Base-by-base conservation (phyloP, 108 stramenopile species). In the Nitzschia sp. region DNA sequence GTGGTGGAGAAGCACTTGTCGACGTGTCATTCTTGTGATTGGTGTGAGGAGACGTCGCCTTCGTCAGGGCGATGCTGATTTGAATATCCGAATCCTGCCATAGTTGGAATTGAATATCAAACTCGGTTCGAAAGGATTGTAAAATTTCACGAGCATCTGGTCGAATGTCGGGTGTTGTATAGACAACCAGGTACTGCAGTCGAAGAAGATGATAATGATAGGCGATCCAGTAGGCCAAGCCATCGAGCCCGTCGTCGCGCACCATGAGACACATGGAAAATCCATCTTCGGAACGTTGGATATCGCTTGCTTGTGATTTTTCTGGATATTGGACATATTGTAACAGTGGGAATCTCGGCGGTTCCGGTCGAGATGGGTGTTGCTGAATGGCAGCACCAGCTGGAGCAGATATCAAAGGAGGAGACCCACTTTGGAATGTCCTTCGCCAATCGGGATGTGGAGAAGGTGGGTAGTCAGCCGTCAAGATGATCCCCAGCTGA, bases 141-240 rank as follows among this genome's bases (percentile, higher is more conserved):
- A 86, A 70, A 11, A 86, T 70, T 11, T 50, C 65, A 0, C 19
- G 51, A 0, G 79, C 73, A 1, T 63, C 63, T 21, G 69, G 78
- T 59, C 53, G 51, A 57, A 63, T 65, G 19, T 68, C 51, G 14
- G 88, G 88, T 75, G 86, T 84, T 21, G 86, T 73, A 1, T 80
- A 81, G 8, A 88, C 83, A 54, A 82, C 64, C 1, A 88, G 21
- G 26, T 80, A 67, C 0, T 80, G 67, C 6, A 88, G 63, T 8
- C 80, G 82, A 34, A 85, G 51, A 2, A 82, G 64, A 51, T 82
- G 84, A 61, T 86, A 84, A 58, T 88, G 87, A 76, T 89, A 89
- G 43, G 88, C 77, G 25, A 82, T 63, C 81, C 81, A 82, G 61
- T 82, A 77, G 25, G 48, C 55, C 3, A 82, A 53, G 29, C 63